Evolutionary conservation across 352 stramenopile species (phyloP).

Genomic region (Phytopythium vexans): DNA sequence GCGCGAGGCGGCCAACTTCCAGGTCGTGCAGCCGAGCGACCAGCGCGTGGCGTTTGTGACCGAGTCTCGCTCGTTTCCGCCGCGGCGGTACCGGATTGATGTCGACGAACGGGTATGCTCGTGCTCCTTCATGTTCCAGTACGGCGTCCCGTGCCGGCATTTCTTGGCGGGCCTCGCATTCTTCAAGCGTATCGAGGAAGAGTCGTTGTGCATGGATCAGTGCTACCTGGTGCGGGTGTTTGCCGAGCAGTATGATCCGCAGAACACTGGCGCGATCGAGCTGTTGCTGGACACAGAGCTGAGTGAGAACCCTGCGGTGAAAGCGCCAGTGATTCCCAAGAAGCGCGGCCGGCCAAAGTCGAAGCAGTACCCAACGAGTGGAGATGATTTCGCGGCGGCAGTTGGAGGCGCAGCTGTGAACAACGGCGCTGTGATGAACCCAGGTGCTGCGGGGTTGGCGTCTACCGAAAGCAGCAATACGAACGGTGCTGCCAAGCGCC

Average conservation of each 20-base stretch:
- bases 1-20: constrained; percentile 26
- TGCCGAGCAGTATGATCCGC: constrained; percentile 20
- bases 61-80: constrained; percentile 29
- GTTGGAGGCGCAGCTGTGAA: constrained; percentile 5
- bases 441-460: neutral
- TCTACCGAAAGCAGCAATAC: neutral
- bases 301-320: constrained; percentile 21
- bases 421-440: neutral
- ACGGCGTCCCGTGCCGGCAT: constrained; percentile 28
- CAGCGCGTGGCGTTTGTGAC: constrained; percentile 27
- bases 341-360: constrained; percentile 32
- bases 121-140: constrained; percentile 32
- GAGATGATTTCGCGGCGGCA: constrained; percentile 8
- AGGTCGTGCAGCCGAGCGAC: constrained; percentile 28
- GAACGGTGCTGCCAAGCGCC: constrained; percentile 10
- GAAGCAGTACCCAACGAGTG: constrained; percentile 11
- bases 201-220: constrained; percentile 10
- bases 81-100: constrained; percentile 29
- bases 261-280: constrained; percentile 22
- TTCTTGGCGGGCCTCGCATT: constrained; percentile 24
- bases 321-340: constrained; percentile 19
- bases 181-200: constrained; percentile 21
- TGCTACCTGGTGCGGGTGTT: constrained; percentile 25
- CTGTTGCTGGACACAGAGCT: constrained; percentile 28
- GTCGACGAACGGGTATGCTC: constrained; percentile 22